A percentile compares a stretch with the other conserved stretches of the same genome.
phyloP scores from a whole-genome alignment of 2,329 filamentous ascomycete species.

The Ophiostoma ulmi region DNA sequence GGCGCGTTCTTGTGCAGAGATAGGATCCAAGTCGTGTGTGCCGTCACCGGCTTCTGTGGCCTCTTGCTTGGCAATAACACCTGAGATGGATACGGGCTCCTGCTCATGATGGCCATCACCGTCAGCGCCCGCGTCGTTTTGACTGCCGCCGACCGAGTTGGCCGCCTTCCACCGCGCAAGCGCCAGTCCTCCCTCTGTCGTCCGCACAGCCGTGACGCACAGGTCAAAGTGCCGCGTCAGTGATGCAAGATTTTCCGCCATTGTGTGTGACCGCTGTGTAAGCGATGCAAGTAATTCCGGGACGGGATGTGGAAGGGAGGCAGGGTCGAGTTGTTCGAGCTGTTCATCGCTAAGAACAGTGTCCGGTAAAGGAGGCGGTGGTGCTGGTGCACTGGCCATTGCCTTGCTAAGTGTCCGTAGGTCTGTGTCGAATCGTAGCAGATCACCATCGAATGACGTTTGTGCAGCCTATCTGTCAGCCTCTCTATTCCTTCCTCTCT shows the following conservation, averaged over 20 bases:
- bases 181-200: slow-evolving; percentile 75
- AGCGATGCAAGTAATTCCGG: slow-evolving; percentile 56
- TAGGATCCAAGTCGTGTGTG: slow-evolving; percentile 51
- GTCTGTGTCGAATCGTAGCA: slow-evolving; percentile 70
- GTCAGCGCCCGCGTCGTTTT: slow-evolving; percentile 29
- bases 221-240: slow-evolving; percentile 87
- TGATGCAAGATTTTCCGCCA: slow-evolving; percentile 74
- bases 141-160: slow-evolving; percentile 48
- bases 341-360: slow-evolving; percentile 1
- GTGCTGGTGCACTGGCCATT: slow-evolving; percentile 42
- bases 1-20: slow-evolving; percentile 67
- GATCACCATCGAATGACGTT: slow-evolving; percentile 68
- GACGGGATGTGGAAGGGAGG: slow-evolving; percentile 32
- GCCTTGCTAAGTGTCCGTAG: slow-evolving; percentile 60
- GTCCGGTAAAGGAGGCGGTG: slow-evolving; percentile 27
- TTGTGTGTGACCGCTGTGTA: slow-evolving; percentile 70
- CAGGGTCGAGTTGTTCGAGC: slow-evolving; percentile 20
- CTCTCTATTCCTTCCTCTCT: background rate
- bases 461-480: slow-evolving; percentile 45
- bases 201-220: slow-evolving; percentile 83
- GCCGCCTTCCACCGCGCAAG: slow-evolving; percentile 61
- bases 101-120: slow-evolving; percentile 31
- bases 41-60: slow-evolving; percentile 5
- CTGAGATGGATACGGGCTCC: slow-evolving; percentile 55
- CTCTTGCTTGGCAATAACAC: slow-evolving; percentile 55